Evolutionary conservation across 2,329 filamentous ascomycete species (phyloP), one percentile per base, ranked within the genome.

Genomic region (Sordariomycetes sp.): DNA sequence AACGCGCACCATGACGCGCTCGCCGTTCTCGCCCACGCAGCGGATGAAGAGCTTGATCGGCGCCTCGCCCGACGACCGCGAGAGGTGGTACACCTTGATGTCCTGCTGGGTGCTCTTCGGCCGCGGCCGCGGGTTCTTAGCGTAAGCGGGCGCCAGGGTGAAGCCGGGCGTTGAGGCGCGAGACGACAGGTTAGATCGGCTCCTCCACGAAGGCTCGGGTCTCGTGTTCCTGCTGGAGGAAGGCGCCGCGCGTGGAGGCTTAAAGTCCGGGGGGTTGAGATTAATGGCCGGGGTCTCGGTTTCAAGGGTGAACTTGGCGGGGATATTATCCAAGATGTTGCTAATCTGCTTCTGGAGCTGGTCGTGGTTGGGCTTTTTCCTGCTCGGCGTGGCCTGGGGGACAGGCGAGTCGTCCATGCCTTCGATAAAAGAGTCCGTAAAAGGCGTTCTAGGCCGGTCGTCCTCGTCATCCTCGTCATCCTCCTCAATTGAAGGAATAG

Each of bases 1-100:
- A 14, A 99, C 93, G 40, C 94, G 88, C 8, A 99, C 94, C 94
- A 99, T 97, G 61, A 97, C 91, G 56, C 94, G 85, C 71, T 97
- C 91, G 18, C 89, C 90, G 59, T 85, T 80, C 69, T 96, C 91
- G 55, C 94, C 94, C 2, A 99, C 92, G 1, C 91, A 86, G 18
- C 94, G 88, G 57, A 99, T 92, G 66, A 95, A 96, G 5, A 99
- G 82, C 72, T 97, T 97, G 68, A 97, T 92, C 0, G 94, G 94
- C 14, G 90, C 83, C 62, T 94, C 87, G 59, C 89, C 89, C 40
- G 87, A 90, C 20, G 88, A 86, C 54, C 91, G 85, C 16, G 90
- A 90, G 43, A 99, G 81, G 71, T 97, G 92, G 66, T 97, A 99
- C 2, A 97, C 79, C 70, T 92, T 91, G 66, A 96, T 93, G 60